Evolutionary conservation across 2,329 filamentous ascomycete genomes (phyloP).

Genomic region (Cercospora citrullina): DNA sequence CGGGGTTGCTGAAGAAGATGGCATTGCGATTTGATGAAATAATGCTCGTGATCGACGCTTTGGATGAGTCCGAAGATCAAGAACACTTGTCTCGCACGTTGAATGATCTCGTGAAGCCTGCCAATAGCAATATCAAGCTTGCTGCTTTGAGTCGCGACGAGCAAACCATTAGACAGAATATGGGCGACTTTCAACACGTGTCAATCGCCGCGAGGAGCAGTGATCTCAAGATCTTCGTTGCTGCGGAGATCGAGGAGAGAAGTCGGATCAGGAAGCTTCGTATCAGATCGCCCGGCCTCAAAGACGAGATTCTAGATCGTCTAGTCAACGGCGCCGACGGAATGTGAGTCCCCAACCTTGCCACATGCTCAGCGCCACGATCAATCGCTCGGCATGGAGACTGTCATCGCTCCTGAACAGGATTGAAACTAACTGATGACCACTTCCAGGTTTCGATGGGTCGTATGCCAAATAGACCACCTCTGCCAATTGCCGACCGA

Average conservation of each 20-base stretch:
- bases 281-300: neutral
- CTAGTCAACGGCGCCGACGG: neutral
- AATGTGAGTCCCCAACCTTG: neutral
- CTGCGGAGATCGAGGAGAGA: neutral
- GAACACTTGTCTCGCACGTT: neutral
- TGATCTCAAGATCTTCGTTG: neutral
- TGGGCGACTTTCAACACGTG: neutral
- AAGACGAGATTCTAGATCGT: neutral
- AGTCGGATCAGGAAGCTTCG: neutral
- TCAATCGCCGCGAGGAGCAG: neutral
- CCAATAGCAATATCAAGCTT: neutral
- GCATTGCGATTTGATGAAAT: neutral
- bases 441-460: neutral
- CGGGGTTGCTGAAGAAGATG: neutral
- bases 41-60: neutral
- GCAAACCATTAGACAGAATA: neutral
- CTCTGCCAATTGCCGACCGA: neutral
- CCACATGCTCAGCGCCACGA: too few relatives aligned
- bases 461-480: neutral
- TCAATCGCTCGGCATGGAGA: too few relatives aligned
- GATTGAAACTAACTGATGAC: too few relatives aligned
- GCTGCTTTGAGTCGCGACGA: neutral
- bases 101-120: neutral
- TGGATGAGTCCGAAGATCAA: neutral
- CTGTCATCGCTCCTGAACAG: too few relatives aligned